These are phyloP conservation scores for Xylaria sp. DNA, from an alignment of 2,329 filamentous ascomycete genomes.

Conservation along the genomic window DNA sequence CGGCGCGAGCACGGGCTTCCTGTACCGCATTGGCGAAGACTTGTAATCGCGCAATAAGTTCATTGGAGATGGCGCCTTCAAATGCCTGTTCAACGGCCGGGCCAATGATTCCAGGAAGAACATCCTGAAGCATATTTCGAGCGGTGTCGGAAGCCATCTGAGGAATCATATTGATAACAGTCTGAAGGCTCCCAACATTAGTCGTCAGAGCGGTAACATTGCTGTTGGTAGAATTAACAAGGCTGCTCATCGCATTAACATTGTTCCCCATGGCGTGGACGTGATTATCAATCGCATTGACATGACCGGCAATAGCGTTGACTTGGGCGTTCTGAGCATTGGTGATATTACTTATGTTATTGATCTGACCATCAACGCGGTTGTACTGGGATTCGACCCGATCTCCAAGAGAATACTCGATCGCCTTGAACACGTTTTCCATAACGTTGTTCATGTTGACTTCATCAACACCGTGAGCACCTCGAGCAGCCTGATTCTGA, in stretches of 20 bases:
- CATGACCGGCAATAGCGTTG: constrained; percentile 43
- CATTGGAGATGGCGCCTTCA: constrained; percentile 32
- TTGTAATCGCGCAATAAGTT: constrained; percentile 36
- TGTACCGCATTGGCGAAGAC: constrained; percentile 12
- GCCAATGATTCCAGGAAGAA: constrained; percentile 32
- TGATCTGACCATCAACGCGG: no score
- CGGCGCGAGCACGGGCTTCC: constrained; percentile 1
- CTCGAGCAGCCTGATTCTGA: constrained; percentile 55
- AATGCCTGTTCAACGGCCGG: constrained; percentile 22
- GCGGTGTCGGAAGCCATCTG: constrained; percentile 38
- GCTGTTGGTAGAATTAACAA: constrained; percentile 45
- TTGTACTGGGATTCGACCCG: neutral
- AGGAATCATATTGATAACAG: constrained; percentile 45
- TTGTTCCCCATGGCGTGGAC: constrained; percentile 44
- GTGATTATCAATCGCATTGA: constrained; percentile 44
- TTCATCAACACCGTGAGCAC: constrained; percentile 18
- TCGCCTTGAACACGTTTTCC: constrained; percentile 41
- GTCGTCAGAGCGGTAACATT: constrained; percentile 37
- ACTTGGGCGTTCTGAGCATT: constrained; percentile 36
- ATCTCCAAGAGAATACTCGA: constrained; percentile 40
- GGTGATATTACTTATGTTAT: constrained; percentile 28
- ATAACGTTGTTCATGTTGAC: constrained; percentile 41
- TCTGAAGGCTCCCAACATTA: constrained; percentile 42
- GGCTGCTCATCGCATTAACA: constrained; percentile 42
- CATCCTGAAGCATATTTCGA: constrained; percentile 32